These are phyloP conservation scores for Myriosclerotinia duriaeana DNA, from an alignment of 2,329 filamentous ascomycete genomes.

Conservation along the genomic window DNA sequence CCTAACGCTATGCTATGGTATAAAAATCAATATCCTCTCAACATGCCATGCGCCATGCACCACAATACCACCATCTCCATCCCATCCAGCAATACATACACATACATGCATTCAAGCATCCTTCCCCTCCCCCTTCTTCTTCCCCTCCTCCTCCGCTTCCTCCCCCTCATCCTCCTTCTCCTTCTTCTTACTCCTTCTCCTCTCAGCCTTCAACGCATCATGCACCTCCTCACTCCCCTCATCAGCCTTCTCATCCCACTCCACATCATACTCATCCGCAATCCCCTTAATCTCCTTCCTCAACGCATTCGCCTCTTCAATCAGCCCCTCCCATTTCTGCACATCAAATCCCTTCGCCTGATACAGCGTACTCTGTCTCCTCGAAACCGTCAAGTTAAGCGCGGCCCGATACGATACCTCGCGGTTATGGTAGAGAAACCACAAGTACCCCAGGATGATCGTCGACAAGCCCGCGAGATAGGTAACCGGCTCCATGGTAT, in stretches of 20 bases:
- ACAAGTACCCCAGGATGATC: slow-evolving; percentile 86
- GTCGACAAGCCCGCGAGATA: slow-evolving; percentile 85
- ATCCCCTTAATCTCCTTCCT: slow-evolving; percentile 76
- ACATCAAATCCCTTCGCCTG: slow-evolving; percentile 72
- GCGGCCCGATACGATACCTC: slow-evolving; percentile 85
- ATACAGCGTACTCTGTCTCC: slow-evolving; percentile 75
- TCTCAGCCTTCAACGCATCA: slow-evolving; percentile 56
- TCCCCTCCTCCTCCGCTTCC: slow-evolving; percentile 27
- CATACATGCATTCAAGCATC: neutral
- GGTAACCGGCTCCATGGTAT: slow-evolving; percentile 85
- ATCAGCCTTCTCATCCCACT: slow-evolving; percentile 78
- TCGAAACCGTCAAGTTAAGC: slow-evolving; percentile 81
- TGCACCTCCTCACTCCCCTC: slow-evolving; percentile 66
- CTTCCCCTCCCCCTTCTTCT: neutral
- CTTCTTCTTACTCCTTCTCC: slow-evolving; percentile 42
- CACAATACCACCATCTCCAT: neutral
- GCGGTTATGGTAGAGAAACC: slow-evolving; percentile 90
- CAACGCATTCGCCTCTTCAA: slow-evolving; percentile 77
- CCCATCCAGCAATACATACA: neutral
- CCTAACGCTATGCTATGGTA: slow-evolving; percentile 14
- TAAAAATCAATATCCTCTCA: neutral
- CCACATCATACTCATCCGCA: slow-evolving; percentile 84
- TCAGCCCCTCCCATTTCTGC: slow-evolving; percentile 71
- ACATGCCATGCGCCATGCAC: neutral
- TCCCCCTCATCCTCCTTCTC: slow-evolving; percentile 44